Conservation (phyloP, 495 filamentous ascomycete species). For the Trichoderma erinaceum region DNA sequence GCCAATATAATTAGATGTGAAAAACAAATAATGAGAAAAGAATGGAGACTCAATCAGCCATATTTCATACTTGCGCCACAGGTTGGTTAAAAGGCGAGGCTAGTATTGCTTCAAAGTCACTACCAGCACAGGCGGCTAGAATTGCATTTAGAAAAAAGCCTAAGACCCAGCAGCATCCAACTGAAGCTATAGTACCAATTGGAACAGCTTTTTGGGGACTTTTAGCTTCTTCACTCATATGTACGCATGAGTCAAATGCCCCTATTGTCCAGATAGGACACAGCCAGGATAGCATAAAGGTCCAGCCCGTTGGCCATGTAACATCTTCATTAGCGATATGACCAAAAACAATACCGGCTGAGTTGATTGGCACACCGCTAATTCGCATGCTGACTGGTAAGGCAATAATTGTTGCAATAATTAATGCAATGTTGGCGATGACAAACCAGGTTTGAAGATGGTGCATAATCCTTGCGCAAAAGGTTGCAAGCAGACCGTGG, state of each 20-base stretch:
- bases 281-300: slow-evolving; percentile 62
- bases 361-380: slow-evolving; percentile 29
- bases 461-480: slow-evolving; percentile 54
- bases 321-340: slow-evolving; percentile 47
- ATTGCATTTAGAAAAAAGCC: slow-evolving; percentile 48
- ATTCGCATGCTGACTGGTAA: slow-evolving; percentile 48
- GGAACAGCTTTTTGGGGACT: slow-evolving; percentile 59
- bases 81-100: slow-evolving; percentile 43
- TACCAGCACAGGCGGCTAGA: slow-evolving; percentile 44
- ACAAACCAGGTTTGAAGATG: slow-evolving; percentile 60
- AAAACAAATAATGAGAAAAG: not conserved
- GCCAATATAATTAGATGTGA: slow-evolving; percentile 21
- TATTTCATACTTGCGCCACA: not conserved
- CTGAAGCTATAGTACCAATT: slow-evolving; percentile 52
- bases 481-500: slow-evolving; percentile 54
- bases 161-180: slow-evolving; percentile 46
- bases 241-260: slow-evolving; percentile 38
- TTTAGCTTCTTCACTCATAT: slow-evolving; percentile 60
- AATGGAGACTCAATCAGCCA: not conserved
- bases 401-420: slow-evolving; percentile 58
- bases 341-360: slow-evolving; percentile 43
- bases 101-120: slow-evolving; percentile 37
- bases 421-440: slow-evolving; percentile 56
- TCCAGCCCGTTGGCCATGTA: slow-evolving; percentile 55
- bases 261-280: slow-evolving; percentile 64